These are phyloP conservation scores for Trichophyton mentagrophytes DNA, from an alignment of 2,329 filamentous ascomycete species.

Conservation along the genomic window DNA sequence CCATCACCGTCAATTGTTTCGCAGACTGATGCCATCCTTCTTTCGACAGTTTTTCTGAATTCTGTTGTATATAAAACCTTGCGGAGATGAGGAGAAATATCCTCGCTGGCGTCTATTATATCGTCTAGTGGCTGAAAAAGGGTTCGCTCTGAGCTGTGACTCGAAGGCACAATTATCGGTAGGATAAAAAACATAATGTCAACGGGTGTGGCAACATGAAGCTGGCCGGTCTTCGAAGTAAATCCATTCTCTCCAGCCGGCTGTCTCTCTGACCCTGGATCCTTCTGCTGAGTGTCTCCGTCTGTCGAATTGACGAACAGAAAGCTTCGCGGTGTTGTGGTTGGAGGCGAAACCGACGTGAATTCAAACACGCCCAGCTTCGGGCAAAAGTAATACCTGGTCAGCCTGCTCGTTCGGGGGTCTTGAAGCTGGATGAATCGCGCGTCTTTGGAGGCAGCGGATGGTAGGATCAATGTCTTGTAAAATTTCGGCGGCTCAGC, in stretches of 20 bases:
- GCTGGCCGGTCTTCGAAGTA: slow-evolving; percentile 53
- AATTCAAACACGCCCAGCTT: slow-evolving; percentile 49
- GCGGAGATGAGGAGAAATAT: slow-evolving; percentile 30
- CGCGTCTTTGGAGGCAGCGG: slow-evolving; percentile 38
- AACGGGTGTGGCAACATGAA: slow-evolving; percentile 73
- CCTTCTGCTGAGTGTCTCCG: slow-evolving; percentile 11
- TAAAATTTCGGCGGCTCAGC: slow-evolving; percentile 17
- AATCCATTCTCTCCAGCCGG: slow-evolving; percentile 30
- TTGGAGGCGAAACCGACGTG: slow-evolving; percentile 42
- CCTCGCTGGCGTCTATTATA: slow-evolving; percentile 35
- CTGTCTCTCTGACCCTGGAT: not conserved
- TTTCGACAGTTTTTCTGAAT: slow-evolving; percentile 42
- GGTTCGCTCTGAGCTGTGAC: slow-evolving; percentile 24
- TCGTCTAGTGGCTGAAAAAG: slow-evolving; percentile 39
- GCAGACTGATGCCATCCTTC: slow-evolving; percentile 58
- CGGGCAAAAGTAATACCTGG: slow-evolving; percentile 48
- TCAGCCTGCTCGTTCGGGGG: slow-evolving; percentile 37
- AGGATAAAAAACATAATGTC: slow-evolving; percentile 77
- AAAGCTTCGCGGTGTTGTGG: slow-evolving; percentile 42
- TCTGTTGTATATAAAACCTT: slow-evolving; percentile 28
- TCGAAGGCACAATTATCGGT: slow-evolving; percentile 49
- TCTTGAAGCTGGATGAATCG: slow-evolving; percentile 45
- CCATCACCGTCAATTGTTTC: slow-evolving; percentile 76
- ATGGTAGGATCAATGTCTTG: slow-evolving; percentile 48
- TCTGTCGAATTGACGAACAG: slow-evolving; percentile 29